Conservation (phyloP, 352 stramenopile species). For the Globisporangium takayamanum region DNA sequence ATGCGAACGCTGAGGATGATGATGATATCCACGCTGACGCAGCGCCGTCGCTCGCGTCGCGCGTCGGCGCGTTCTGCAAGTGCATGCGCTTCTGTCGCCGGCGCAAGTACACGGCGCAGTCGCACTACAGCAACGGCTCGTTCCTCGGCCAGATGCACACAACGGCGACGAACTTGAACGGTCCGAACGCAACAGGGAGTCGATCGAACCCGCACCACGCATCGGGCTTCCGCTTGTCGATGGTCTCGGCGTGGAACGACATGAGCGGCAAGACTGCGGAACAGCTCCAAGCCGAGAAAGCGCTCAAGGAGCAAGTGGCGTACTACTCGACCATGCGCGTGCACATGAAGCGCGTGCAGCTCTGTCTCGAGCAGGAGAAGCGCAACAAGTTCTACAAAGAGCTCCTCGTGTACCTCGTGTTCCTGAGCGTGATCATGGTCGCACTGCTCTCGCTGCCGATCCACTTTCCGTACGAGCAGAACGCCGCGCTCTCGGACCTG, state of each 20-base stretch:
- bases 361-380: constrained; percentile 64
- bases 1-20: not conserved
- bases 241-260: constrained; percentile 6
- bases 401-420: constrained; percentile 64
- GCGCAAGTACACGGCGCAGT: constrained; percentile 5
- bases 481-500: constrained; percentile 39
- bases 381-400: constrained; percentile 44
- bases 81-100: not conserved
- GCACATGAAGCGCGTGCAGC: constrained; percentile 80
- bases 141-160: constrained; percentile 1
- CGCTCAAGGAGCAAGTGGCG: constrained; percentile 48
- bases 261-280: constrained; percentile 22
- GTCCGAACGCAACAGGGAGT: too few relatives aligned
- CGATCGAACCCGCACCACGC: not conserved
- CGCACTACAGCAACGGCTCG: constrained; percentile 8
- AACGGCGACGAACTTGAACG: not conserved
- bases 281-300: constrained; percentile 29
- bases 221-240: constrained; percentile 4
- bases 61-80: constrained; percentile 2
- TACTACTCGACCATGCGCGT: constrained; percentile 79
- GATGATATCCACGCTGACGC: not conserved
- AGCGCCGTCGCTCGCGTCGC: not conserved
- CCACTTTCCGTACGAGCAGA: constrained; percentile 73
- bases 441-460: constrained; percentile 60
- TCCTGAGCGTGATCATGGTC: constrained; percentile 53